phyloP scores from a whole-genome alignment of 2,329 filamentous ascomycete genomes.

The Nothopassalora personata region DNA sequence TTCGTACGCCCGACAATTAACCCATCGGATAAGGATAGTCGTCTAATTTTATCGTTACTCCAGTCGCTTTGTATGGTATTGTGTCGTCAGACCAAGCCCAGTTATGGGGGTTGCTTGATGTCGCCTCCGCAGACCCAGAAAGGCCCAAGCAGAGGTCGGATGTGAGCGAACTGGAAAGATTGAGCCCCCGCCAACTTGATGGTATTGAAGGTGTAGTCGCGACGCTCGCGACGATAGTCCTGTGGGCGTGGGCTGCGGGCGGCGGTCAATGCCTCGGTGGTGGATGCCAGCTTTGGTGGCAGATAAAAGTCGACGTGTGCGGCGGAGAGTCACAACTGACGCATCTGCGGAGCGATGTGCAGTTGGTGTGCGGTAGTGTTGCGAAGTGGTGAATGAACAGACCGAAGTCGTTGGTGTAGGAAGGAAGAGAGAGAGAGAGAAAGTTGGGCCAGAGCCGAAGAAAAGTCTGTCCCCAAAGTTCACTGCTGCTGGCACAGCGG shows the following conservation, averaged over 20 bases:
- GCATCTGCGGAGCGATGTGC: constrained; percentile 7
- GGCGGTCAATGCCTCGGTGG: constrained; percentile 18
- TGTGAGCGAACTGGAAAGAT: constrained; percentile 64
- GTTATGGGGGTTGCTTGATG: constrained; percentile 91
- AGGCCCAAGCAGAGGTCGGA: constrained; percentile 87
- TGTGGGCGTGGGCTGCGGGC: constrained; percentile 7
- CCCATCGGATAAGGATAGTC: constrained; percentile 24
- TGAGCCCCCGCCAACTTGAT: constrained; percentile 92
- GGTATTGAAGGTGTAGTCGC: constrained; percentile 47
- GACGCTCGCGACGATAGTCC: constrained; percentile 18
- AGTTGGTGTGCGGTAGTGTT: not conserved
- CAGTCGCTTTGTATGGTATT: constrained; percentile 8
- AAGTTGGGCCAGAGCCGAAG: not conserved
- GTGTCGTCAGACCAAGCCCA: constrained; percentile 42
- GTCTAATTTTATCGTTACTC: constrained; percentile 3
- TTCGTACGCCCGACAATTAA: constrained; percentile 22
- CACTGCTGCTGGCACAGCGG: not conserved
- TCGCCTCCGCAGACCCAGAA: constrained; percentile 93
- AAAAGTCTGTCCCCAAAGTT: not conserved
- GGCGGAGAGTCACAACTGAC: constrained; percentile 21
- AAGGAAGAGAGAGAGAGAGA: not conserved
- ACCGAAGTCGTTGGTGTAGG: constrained; percentile 12
- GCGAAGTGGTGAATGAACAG: not conserved
- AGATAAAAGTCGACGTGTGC: not conserved
- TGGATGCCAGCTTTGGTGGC: constrained; percentile 16